Conservation (phyloP, 805 yeast genomes). For the Ogataea kodamae region DNA sequence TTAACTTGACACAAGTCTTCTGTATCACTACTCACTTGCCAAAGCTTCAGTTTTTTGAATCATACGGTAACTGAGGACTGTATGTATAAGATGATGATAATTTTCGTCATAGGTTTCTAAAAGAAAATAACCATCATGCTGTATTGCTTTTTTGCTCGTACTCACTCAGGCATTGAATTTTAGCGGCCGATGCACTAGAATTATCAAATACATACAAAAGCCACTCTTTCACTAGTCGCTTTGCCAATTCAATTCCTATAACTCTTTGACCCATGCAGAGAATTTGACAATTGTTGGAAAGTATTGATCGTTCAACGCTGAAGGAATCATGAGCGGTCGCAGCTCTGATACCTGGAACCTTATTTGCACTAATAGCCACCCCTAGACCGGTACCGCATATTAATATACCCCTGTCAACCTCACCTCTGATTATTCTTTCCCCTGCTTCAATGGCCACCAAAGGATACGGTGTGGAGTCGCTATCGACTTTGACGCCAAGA, state of each 20-base stretch:
- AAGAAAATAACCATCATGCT: too few species aligned
- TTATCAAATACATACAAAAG: conserved; percentile 39
- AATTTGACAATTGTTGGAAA: conserved; percentile 42
- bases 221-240: conserved; percentile 44
- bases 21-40: too few species aligned
- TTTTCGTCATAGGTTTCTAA: too few species aligned
- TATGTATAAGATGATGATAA: too few species aligned
- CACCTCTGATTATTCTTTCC: conserved; percentile 37
- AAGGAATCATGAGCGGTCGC: conserved; percentile 48
- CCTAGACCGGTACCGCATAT: conserved; percentile 50
- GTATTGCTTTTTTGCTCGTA: conserved; percentile 17
- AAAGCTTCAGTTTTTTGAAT: too few species aligned
- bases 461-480: conserved; percentile 41
- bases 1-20: too few species aligned
- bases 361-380: conserved; percentile 46
- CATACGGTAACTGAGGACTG: too few species aligned
- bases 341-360: conserved; percentile 45
- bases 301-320: conserved; percentile 43
- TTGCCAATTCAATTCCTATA: conserved; percentile 41
- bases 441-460: conserved; percentile 42
- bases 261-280: conserved; percentile 49
- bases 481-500: conserved; percentile 36
- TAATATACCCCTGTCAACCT: conserved; percentile 43
- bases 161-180: conserved; percentile 28
- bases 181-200: conserved; percentile 39